Conservation (phyloP, 495 filamentous ascomycete species). For the Penicillium daleae region DNA sequence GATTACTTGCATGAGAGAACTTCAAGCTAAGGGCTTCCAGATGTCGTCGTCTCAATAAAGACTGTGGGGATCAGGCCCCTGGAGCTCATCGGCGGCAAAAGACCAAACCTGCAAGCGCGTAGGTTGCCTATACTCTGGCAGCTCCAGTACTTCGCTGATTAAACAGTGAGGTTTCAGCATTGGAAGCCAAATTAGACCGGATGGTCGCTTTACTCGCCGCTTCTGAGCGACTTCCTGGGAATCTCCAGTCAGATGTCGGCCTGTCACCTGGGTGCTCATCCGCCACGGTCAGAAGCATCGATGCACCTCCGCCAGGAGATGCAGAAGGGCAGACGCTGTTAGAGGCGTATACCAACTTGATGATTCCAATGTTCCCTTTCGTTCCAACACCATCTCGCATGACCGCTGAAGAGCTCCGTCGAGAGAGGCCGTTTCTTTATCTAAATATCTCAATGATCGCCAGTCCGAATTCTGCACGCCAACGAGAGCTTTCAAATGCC, state of each 20-base stretch:
- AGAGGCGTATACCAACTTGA: conserved; percentile 19
- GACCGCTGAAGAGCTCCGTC: conserved; percentile 33
- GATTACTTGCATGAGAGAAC: not conserved
- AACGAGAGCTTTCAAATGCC: conserved; percentile 28
- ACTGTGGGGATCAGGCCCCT: conserved; percentile 29
- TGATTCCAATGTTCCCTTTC: conserved; percentile 43
- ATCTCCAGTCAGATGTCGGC: conserved; percentile 10
- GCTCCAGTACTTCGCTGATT: not conserved
- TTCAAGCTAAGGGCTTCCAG: conserved; percentile 11
- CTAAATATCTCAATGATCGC: conserved; percentile 43
- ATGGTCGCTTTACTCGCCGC: conserved; percentile 31
- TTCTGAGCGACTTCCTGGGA: conserved; percentile 13
- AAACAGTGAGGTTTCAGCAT: conserved; percentile 22
- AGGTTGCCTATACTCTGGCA: not conserved
- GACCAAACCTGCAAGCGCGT: conserved; percentile 13
- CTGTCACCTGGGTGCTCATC: conserved; percentile 7
- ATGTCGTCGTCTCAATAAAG: conserved; percentile 31
- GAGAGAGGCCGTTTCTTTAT: conserved; percentile 41
- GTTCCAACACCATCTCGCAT: conserved; percentile 31
- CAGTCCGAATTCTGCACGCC: conserved; percentile 25
- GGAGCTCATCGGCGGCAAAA: conserved; percentile 28
- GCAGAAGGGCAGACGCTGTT: conserved; percentile 19
- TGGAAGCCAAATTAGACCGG: conserved; percentile 31
- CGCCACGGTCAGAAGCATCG: not conserved
- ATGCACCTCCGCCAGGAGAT: not conserved